These are phyloP conservation scores for Neurospora hispaniola DNA, from an alignment of 495 filamentous ascomycete species.

Conservation along the genomic window DNA sequence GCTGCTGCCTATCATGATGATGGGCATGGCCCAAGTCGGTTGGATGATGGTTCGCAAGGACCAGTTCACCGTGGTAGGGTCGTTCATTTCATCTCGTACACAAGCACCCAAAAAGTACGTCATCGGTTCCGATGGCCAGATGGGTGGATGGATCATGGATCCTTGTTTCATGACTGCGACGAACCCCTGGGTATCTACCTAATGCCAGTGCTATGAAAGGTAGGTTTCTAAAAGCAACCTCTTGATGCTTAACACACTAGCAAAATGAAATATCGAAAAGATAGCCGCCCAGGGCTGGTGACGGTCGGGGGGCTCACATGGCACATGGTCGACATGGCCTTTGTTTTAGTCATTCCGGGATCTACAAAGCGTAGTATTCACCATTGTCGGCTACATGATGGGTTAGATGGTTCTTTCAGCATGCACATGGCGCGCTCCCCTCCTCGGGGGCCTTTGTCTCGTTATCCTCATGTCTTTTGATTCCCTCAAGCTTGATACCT, in stretches of 20 bases:
- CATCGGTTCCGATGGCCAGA: not conserved
- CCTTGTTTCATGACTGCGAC: not conserved
- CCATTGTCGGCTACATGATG: not conserved
- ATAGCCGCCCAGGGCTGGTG: not conserved
- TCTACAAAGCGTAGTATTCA: not conserved
- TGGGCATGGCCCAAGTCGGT: not conserved
- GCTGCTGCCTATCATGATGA: not conserved
- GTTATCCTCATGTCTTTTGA: not conserved
- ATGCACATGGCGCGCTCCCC: not conserved
- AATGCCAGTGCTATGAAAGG: not conserved
- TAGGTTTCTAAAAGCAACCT: not conserved
- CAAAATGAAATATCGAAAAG: not conserved
- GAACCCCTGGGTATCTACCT: not conserved
- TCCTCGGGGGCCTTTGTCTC: not conserved
- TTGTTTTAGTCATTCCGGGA: not conserved
- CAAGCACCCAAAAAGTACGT: not conserved
- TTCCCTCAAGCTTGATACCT: not conserved
- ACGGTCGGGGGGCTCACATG: not conserved
- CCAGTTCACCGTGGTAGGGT: not conserved
- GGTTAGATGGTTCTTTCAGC: not conserved
- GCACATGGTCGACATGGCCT: not conserved
- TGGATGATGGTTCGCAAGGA: not conserved
- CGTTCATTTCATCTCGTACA: not conserved
- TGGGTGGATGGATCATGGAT: not conserved
- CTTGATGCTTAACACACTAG: not conserved